Base-by-base conservation (phyloP, 345 rosid genomes). In the Nephelium lappaceum region DNA sequence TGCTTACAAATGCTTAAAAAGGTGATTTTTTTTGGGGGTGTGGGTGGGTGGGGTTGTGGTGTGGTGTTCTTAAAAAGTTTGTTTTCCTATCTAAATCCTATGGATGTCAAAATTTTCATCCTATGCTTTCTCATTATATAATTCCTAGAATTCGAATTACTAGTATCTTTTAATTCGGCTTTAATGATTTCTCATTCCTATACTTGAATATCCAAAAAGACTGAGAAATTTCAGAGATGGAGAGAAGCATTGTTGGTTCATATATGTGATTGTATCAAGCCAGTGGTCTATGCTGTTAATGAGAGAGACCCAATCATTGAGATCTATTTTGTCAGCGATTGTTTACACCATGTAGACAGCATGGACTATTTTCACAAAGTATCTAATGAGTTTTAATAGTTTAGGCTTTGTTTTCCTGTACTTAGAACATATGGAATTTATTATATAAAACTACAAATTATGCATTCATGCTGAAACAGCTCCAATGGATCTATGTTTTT, bases 1-100 rank as follows among this genome's bases (percentile, higher is more conserved):
- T 94, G 95, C 84, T 82, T 88, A 75, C 91, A 87, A 74, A 80
- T 90, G 51, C 87, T 93, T 66, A 87, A 77, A 88, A 85, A 91
- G 72, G 98, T 92, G 67, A 78, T 83, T 27, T 27, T 27, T 27
- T 27, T n/a, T n/a, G n/a, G n/a, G n/a, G n/a, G n/a, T n/a, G n/a
- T n/a, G n/a, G n/a, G n/a, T n/a, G n/a, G n/a, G n/a, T n/a, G n/a
- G n/a, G n/a, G n/a, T n/a, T n/a, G n/a, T n/a, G n/a, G n/a, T n/a
- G n/a, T n/a, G n/a, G n/a, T 2, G 2, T 27, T 2, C 31, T 2
- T 27, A 27, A 27, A 27, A 2, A 27, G 2, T 74, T 8, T 43
- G 10, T 67, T 16, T 64, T 11, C 31, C 31, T 27, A 27, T 27
- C 31, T 1, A 27, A 1, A 1, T 27, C 31, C 31, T 27, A 27